Evolutionary conservation across 73 alveolate species (phyloP).

Genomic region (Tetrahymena malaccensis): DNA sequence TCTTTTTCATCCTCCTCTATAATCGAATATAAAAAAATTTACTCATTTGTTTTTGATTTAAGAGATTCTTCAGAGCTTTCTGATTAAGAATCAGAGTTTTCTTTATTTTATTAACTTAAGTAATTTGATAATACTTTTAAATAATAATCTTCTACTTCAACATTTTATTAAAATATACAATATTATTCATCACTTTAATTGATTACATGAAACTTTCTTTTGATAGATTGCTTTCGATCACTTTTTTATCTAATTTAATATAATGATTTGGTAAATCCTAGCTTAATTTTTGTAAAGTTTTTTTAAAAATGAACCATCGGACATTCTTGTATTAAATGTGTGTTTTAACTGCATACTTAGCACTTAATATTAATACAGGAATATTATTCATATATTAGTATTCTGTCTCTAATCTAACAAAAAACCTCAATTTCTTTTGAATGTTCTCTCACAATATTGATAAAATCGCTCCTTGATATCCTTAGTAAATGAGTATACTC

Average conservation of each 20-base stretch:
- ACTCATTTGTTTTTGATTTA: no score
- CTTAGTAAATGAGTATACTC: background rate
- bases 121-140: background rate
- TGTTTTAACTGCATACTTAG: background rate
- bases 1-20: no score
- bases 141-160: background rate
- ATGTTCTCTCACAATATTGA: background rate
- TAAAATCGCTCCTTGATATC: background rate
- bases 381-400: background rate
- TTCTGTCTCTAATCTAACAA: background rate
- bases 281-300: background rate
- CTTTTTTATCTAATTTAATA: background rate
- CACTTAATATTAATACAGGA: background rate
- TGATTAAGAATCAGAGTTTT: background rate
- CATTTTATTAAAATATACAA: no score
- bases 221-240: background rate
- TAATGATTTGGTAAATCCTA: background rate
- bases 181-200: background rate
- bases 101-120: background rate
- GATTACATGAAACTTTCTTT: no score
- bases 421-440: background rate
- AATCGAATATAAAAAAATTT: no score
- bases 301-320: background rate
- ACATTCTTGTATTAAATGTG: background rate
- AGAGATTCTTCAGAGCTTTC: background rate